Evolutionary conservation across 2,329 filamentous ascomycete genomes (phyloP).

Genomic region (Elsinoe perseae): DNA sequence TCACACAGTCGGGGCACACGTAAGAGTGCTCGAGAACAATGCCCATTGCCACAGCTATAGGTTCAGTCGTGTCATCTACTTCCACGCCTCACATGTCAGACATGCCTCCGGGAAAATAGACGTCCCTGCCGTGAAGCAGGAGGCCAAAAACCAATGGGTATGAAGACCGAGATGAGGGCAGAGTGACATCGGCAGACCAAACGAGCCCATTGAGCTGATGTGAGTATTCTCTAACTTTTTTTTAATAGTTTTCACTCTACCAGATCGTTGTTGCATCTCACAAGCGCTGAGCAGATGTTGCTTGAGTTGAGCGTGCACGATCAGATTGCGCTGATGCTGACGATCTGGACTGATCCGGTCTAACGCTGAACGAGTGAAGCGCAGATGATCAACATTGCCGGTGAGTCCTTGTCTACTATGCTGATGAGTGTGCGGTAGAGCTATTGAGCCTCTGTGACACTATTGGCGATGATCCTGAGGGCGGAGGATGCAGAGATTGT

Average conservation of each 20-base stretch:
- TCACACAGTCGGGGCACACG: not conserved
- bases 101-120: slow-evolving; percentile 1
- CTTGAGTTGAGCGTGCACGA: not conserved
- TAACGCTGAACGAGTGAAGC: slow-evolving; percentile 13
- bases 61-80: not conserved
- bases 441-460: not conserved
- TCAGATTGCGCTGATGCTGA: not conserved
- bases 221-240: not conserved
- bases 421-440: not conserved
- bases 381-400: slow-evolving; percentile 14
- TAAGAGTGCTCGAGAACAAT: not conserved
- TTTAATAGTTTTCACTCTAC: not conserved
- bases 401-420: not conserved
- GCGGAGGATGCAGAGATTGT: not conserved
- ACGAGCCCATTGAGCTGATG: not conserved
- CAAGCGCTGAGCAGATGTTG: not conserved
- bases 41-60: not conserved
- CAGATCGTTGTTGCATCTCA: not conserved
- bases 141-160: not conserved
- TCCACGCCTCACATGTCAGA: not conserved
- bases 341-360: slow-evolving; percentile 6
- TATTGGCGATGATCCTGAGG: slow-evolving; percentile 3
- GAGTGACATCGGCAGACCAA: not conserved
- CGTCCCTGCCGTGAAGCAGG: not conserved
- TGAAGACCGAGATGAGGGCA: not conserved